A percentile compares a stretch with the other conserved stretches of the same genome.
phyloP scores from a whole-genome alignment of 1,284 basidiomycete species.

The Mycosarcoma maydis region DNA sequence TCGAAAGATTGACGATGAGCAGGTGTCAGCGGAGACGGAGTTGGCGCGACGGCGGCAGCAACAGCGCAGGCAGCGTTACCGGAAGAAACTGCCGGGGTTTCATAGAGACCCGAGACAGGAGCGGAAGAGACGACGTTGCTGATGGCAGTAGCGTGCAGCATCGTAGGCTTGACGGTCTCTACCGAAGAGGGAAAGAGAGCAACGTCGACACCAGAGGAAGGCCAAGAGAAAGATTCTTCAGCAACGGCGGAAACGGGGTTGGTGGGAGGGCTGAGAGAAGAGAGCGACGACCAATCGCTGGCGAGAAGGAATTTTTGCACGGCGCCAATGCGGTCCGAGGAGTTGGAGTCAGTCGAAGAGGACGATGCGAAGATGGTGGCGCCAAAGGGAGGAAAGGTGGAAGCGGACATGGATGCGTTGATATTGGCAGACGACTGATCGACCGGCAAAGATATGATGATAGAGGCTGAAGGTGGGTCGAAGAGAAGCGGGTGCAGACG shows the following conservation, averaged over 20 bases:
- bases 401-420: slow-evolving; percentile 28
- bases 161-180: slow-evolving; percentile 18
- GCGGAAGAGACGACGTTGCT: neutral
- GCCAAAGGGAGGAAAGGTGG: slow-evolving; percentile 12
- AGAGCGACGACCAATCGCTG: slow-evolving; percentile 43
- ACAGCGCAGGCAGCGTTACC: too few relatives aligned
- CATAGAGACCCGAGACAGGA: too few relatives aligned
- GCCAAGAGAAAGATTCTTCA: slow-evolving; percentile 7
- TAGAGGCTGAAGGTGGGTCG: slow-evolving; percentile 2
- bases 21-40: slow-evolving; percentile 24
- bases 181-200: slow-evolving; percentile 16
- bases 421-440: slow-evolving; percentile 8
- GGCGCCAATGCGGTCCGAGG: too few relatives aligned
- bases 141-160: neutral
- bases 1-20: slow-evolving; percentile 38
- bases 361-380: slow-evolving; percentile 18
- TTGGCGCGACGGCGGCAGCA: neutral
- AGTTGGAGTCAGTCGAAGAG: slow-evolving; percentile 12
- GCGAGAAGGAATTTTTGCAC: slow-evolving; percentile 37
- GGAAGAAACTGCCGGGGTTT: too few relatives aligned
- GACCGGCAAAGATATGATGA: slow-evolving; percentile 11
- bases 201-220: slow-evolving; percentile 2
- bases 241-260: slow-evolving; percentile 6
- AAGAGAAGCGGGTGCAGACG: too few relatives aligned
- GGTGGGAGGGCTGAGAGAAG: slow-evolving; percentile 27